These are phyloP conservation scores for Penicillium decumbens DNA, from an alignment of 2,329 filamentous ascomycete genomes.

Conservation along the genomic window DNA sequence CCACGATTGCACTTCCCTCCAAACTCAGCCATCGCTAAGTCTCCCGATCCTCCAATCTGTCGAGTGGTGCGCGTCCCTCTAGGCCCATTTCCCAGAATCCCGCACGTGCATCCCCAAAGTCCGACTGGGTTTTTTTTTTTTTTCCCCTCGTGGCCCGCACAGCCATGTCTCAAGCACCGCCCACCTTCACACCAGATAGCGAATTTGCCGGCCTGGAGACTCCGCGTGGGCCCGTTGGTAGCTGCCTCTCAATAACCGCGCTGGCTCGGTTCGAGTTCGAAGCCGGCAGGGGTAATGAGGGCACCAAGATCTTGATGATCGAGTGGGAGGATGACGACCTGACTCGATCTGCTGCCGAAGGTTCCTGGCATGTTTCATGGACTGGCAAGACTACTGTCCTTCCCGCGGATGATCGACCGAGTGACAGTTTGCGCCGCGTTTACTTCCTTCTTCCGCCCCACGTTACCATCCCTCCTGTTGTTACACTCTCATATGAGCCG, in stretches of 20 bases:
- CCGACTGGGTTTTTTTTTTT: too few relatives aligned
- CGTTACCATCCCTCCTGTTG: slow-evolving; percentile 64
- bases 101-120: neutral
- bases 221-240: slow-evolving; percentile 20
- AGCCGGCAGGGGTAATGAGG: slow-evolving; percentile 68
- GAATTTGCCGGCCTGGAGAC: slow-evolving; percentile 33
- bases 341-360: slow-evolving; percentile 38
- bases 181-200: slow-evolving; percentile 30
- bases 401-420: slow-evolving; percentile 57
- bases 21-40: neutral
- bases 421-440: slow-evolving; percentile 56
- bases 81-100: neutral
- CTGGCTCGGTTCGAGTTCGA: slow-evolving; percentile 85
- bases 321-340: slow-evolving; percentile 71
- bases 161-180: slow-evolving; percentile 15
- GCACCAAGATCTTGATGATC: slow-evolving; percentile 88
- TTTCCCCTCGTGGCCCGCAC: neutral
- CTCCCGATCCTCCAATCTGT: neutral
- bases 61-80: slow-evolving; percentile 3
- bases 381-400: slow-evolving; percentile 71
- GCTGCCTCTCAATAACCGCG: slow-evolving; percentile 49
- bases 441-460: slow-evolving; percentile 78
- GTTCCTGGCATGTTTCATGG: slow-evolving; percentile 76
- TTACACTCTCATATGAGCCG: slow-evolving; percentile 58
- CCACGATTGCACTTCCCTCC: slow-evolving; percentile 2